Conservation (phyloP, 805 yeast genomes). For the Wickerhamiella cacticola region DNA sequence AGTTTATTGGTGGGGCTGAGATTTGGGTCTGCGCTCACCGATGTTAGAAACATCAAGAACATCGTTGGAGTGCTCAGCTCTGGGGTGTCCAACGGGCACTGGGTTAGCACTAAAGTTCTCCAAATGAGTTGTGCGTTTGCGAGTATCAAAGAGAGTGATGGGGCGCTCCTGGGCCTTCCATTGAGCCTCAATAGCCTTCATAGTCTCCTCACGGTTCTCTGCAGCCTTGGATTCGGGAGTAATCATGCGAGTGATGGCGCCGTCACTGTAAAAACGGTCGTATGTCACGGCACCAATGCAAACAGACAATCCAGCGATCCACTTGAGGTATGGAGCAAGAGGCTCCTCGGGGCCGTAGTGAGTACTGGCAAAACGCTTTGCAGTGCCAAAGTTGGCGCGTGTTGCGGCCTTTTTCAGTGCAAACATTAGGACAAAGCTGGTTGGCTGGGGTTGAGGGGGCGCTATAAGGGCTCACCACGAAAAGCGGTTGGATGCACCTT, state of each 20-base stretch:
- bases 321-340: conserved; percentile 19
- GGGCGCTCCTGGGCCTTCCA: conserved; percentile 12
- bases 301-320: conserved; percentile 20
- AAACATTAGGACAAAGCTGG: conserved; percentile 8
- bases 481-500: background rate
- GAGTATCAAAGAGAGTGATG: conserved; percentile 18
- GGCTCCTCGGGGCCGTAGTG: conserved; percentile 24
- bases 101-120: conserved; percentile 23
- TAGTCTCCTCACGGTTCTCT: conserved; percentile 11
- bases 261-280: conserved; percentile 23
- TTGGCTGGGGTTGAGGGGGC: conserved; percentile 7
- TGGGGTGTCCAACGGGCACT: conserved; percentile 24
- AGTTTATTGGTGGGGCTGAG: conserved; percentile 9
- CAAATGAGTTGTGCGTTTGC: conserved; percentile 15
- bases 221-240: conserved; percentile 19
- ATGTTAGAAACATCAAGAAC: conserved; percentile 20
- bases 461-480: background rate
- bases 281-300: conserved; percentile 19
- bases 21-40: conserved; percentile 26
- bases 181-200: conserved; percentile 7
- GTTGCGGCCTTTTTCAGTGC: conserved; percentile 3
- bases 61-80: conserved; percentile 22
- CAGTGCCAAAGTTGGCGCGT: conserved; percentile 4
- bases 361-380: conserved; percentile 10
- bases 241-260: conserved; percentile 18